A percentile compares a stretch with the other conserved stretches of the same genome.
These are phyloP conservation scores for Malus sieversii DNA, from an alignment of 306 rosid species.

Conservation along the genomic window DNA sequence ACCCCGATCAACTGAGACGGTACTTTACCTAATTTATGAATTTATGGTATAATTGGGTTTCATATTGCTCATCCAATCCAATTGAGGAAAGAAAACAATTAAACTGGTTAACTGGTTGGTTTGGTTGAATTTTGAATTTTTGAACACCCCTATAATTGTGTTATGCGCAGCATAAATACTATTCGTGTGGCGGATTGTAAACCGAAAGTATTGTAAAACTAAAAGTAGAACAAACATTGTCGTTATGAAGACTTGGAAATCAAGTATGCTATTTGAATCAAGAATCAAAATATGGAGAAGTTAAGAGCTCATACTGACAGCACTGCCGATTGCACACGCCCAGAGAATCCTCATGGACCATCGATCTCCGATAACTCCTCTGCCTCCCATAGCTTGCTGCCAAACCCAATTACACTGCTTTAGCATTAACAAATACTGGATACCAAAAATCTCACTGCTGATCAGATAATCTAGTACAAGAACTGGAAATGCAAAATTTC, in stretches of 20 bases:
- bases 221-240: background rate
- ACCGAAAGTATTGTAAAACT: background rate
- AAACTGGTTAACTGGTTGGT: background rate
- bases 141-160: background rate
- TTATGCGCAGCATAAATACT: background rate
- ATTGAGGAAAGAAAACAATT: background rate
- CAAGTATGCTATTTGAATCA: background rate
- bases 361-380: conserved; percentile 35
- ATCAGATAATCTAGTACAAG: background rate
- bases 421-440: background rate
- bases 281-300: background rate
- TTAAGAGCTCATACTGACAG: conserved; percentile 15
- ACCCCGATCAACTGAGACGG: background rate
- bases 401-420: background rate
- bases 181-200: background rate
- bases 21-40: background rate
- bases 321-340: conserved; percentile 41
- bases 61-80: background rate
- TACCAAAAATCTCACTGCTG: background rate
- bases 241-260: background rate
- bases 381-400: conserved; percentile 24
- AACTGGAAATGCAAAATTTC: background rate
- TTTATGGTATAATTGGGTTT: background rate
- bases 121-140: background rate
- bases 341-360: conserved; percentile 48